Percentiles rank a stretch among this genome's conserved stretches.
These are phyloP conservation scores for Thermothielavioides terrestris DNA, from an alignment of 495 filamentous ascomycete species.

Conservation along the genomic window DNA sequence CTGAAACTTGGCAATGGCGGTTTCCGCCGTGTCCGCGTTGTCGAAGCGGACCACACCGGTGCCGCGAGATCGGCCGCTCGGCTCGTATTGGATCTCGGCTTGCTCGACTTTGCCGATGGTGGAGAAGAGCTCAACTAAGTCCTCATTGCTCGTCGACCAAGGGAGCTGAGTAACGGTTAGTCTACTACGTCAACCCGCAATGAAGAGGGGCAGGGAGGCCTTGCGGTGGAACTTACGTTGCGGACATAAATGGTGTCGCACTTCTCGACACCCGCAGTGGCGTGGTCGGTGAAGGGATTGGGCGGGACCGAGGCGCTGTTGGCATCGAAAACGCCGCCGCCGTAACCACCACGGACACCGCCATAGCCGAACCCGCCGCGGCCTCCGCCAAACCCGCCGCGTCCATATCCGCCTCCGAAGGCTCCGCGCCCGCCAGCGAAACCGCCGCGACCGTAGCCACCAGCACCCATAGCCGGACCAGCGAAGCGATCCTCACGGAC, in stretches of 20 bases:
- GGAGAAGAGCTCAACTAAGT: conserved; percentile 89
- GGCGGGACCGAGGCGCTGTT: conserved; percentile 53
- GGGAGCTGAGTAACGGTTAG: conserved; percentile 58
- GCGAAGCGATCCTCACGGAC: conserved; percentile 97
- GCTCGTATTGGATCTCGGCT: conserved; percentile 97
- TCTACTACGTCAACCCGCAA: too few relatives aligned
- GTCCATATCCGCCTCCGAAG: conserved; percentile 46
- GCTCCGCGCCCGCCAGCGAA: conserved; percentile 52
- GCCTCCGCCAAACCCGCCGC: conserved; percentile 28
- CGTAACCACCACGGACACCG: conserved; percentile 43
- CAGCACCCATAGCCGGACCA: conserved; percentile 48
- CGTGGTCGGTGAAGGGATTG: conserved; percentile 92
- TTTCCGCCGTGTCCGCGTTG: conserved; percentile 72
- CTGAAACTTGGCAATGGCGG: conserved; percentile 92
- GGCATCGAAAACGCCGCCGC: conserved; percentile 34
- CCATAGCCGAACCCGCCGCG: conserved; percentile 29
- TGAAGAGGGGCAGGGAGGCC: not conserved
- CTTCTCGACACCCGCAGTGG: conserved; percentile 77
- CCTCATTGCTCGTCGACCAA: conserved; percentile 98
- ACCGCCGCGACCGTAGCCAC: conserved; percentile 48
- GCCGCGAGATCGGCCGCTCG: conserved; percentile 88
- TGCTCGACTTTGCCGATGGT: conserved; percentile 97
- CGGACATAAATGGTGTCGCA: conserved; percentile 85
- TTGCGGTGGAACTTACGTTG: conserved; percentile 62
- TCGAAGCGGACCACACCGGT: conserved; percentile 95